Percentiles rank a stretch among this genome's conserved stretches.
phyloP scores from a whole-genome alignment of 495 filamentous ascomycete species.

The Tuber aestivum region DNA sequence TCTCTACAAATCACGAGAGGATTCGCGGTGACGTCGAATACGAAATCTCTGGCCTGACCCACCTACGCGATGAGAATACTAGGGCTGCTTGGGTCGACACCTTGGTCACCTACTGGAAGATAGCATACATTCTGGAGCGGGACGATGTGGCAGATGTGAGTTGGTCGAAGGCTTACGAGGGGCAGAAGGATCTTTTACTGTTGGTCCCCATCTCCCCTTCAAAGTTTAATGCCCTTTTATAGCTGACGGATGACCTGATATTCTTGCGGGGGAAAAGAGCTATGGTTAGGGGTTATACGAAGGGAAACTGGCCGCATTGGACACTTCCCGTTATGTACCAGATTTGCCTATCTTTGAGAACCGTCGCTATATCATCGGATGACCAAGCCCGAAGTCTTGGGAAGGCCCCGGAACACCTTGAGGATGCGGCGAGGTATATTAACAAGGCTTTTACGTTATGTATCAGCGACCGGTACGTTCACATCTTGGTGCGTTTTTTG shows the following conservation, averaged over 20 bases:
- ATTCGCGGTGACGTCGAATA: slow-evolving; percentile 57
- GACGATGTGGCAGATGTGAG: slow-evolving; percentile 45
- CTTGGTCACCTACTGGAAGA: slow-evolving; percentile 76
- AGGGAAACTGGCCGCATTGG: slow-evolving; percentile 68
- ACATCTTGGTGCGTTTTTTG: neutral
- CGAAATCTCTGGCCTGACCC: slow-evolving; percentile 47
- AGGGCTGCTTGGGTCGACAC: slow-evolving; percentile 68
- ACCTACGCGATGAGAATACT: slow-evolving; percentile 31
- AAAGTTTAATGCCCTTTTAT: slow-evolving; percentile 60
- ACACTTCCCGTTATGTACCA: slow-evolving; percentile 82
- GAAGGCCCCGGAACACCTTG: slow-evolving; percentile 53
- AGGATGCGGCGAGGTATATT: slow-evolving; percentile 80
- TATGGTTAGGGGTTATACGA: slow-evolving; percentile 52
- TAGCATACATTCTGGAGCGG: slow-evolving; percentile 60
- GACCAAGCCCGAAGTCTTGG: slow-evolving; percentile 50
- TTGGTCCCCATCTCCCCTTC: slow-evolving; percentile 52
- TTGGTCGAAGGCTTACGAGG: slow-evolving; percentile 70
- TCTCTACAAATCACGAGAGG: slow-evolving; percentile 56
- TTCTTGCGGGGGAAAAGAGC: slow-evolving; percentile 18
- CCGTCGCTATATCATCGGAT: slow-evolving; percentile 86
- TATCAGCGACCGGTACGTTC: slow-evolving; percentile 72
- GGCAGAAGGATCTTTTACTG: slow-evolving; percentile 79
- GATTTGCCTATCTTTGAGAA: slow-evolving; percentile 71
- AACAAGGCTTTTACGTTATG: slow-evolving; percentile 86
- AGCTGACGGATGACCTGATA: slow-evolving; percentile 46